Evolutionary conservation across 495 filamentous ascomycete species (phyloP), one percentile per base, ranked within the genome.

Genomic region (Penicillium herquei): DNA sequence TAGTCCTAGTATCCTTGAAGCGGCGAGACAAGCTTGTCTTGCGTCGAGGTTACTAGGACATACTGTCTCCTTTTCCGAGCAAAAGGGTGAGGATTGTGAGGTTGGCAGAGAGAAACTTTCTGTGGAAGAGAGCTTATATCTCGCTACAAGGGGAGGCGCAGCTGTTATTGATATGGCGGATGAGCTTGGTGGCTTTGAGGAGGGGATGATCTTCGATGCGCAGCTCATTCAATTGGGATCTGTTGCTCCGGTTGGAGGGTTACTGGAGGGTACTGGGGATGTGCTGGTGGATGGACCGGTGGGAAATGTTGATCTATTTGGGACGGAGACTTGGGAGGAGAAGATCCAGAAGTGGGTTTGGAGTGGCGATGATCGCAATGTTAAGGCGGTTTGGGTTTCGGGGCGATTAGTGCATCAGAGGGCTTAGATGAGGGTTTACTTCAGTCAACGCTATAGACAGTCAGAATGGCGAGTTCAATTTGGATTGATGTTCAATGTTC

Each of bases 61-160:
- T 33, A 52, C 49, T 13, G 40, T 21, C 6, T 33, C 42, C 6
- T 57, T 48, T 16, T 17, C 34, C 0, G 34, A 52, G 0, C 1
- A 39, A 90, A 55, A 97, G 16, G 18, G 17, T 30, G 11, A 39
- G n/a, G 92, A 12, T 96, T 92, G 0, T 89, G 84, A 6, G 90
- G 89, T 3, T 81, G 87, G 11, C 14, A 7, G 31, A 30, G 56
- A 70, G 18, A 91, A 91, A 61, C 64, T 98, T 34, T 83, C 78
- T 50, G 85, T 95, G 11, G 87, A 90, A 52, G 93, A 98, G 70
- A 90, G 82, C 16, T 63, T 98, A 47, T 96, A 89, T 63, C 77
- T 98, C 0, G 92, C 88, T 0, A 96, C 92, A n/a, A 70, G 78
- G n/a, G 92, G 92, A 7, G 92, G 92, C 0, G 92, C 92, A 0